Evolutionary conservation across 1,284 basidiomycete species (phyloP), one percentile per base, ranked within the genome.

Genomic region (Fomitopsis betulina): DNA sequence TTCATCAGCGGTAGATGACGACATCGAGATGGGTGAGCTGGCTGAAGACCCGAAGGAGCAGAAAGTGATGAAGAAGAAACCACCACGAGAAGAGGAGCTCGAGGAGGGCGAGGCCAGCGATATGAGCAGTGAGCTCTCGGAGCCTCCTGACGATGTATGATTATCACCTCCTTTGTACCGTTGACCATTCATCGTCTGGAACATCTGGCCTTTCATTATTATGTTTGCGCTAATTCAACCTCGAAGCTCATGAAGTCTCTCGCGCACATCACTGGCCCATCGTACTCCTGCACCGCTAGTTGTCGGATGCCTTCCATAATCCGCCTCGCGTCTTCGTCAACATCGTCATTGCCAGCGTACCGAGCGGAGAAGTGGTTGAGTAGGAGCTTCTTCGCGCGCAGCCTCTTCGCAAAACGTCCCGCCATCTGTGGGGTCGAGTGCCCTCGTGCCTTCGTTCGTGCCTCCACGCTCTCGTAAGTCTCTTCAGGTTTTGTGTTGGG

Each of bases 351-450:
- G 9, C 72, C 74, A 54, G 64, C 76, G 64, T 69, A 79, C 65
- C 64, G 75, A 23, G 88, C 73, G 45, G 88, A 91, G 68, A 96
- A 95, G 71, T 97, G 94, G 68, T 96, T 97, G 59, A 98, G 75
- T 25, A 91, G 76, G 12, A 98, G 78, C 57, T 76, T 78, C 56
- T 75, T 78, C 15, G 93, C 93, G 15, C 79, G 68, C 50, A 94
- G 84, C 3, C 71, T 73, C 65, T 79, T 82, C 1, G 92, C 95
- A 70, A 97, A 96, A 23, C 78, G 77, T 8, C 90, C 95, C 17
- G 94, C 95, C 83, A 95, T 92, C 64, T 91, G 89, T 0, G 95
- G 94, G 7, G 95, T 97, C 12, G 93, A 95, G 74, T 98, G 95
- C 0, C 95, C 95, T 67, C 93, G 82, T 5, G 84, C 85, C 67